Evolutionary conservation across 78 protist genomes (phyloP).

Genomic region (Pigoraptor vietnamica): DNA sequence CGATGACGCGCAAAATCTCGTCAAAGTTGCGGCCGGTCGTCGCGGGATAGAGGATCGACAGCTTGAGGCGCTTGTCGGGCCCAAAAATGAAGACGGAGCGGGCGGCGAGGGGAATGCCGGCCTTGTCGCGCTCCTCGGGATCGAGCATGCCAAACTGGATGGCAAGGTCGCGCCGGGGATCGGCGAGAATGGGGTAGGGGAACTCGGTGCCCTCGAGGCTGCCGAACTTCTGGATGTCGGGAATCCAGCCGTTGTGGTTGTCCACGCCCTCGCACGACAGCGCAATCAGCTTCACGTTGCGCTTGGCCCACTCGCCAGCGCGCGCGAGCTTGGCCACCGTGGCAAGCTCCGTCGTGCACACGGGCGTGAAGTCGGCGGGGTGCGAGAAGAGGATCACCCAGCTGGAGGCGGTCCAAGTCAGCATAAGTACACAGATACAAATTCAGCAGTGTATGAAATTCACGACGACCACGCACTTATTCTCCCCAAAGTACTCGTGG

Average conservation of each 20-base stretch:
- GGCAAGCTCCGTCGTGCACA: constrained; percentile 85
- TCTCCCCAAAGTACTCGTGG: constrained; percentile 42
- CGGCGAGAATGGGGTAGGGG: constrained; percentile 72
- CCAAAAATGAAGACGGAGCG: constrained; percentile 61
- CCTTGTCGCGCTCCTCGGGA: constrained; percentile 21
- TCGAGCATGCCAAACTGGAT: constrained; percentile 67
- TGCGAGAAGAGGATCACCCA: constrained; percentile 70
- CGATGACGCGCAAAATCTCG: constrained; percentile 69
- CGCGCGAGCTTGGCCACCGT: constrained; percentile 47
- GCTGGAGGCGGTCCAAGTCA: constrained; percentile 14
- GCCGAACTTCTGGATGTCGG: constrained; percentile 48
- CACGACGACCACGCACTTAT: background rate
- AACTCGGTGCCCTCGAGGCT: background rate
- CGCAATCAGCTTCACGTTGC: constrained; percentile 60
- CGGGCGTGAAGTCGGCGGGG: constrained; percentile 73
- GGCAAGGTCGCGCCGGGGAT: constrained; percentile 48
- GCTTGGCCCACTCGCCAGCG: constrained; percentile 39
- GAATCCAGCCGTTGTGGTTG: constrained; percentile 61
- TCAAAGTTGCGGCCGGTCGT: constrained; percentile 40
- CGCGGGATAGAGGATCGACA: constrained; percentile 66
- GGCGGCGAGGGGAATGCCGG: constrained; percentile 24
- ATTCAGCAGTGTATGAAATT: background rate
- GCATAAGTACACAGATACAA: background rate
- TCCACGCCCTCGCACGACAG: constrained; percentile 42
- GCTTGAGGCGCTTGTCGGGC: constrained; percentile 50